Evolutionary conservation across 768 basidiomycete genomes (phyloP), one percentile per base, ranked within the genome.

Genomic region (Leucosporidium scottii): DNA sequence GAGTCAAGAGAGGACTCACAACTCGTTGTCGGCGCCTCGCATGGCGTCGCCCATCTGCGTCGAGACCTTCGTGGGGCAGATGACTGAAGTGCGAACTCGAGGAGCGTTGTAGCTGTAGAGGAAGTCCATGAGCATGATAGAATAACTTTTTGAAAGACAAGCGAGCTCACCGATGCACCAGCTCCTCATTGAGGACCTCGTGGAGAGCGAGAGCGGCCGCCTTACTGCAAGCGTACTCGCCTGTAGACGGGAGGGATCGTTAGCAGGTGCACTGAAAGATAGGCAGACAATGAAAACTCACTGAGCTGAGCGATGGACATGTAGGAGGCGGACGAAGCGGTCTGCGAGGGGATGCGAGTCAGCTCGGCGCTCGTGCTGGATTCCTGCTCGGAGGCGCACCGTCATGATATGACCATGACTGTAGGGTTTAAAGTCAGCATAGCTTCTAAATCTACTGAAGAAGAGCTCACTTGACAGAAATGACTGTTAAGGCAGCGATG

Each of bases 391-490:
- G 34, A 4, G 15, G 25, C 63, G 31, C 10, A 69, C 63, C 0
- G 65, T 70, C 65, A 70, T 67, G 55, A 70, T 54, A 39, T 70
- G 69, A 9, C 69, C 69, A n/a, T 70, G 69, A 55, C 65, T 70
- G 21, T 25, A 30, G 27, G 15, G 3, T 23, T 17, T 7, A 18
- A 17, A 4, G 62, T 64, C 55, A 64, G 62, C 30, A 48, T 21
- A 64, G 54, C 31, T 10, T 8, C 18, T 9, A 0, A 1, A n/a
- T 8, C 12, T 1, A 9, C 8, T 10, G 1, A 3, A 39, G 36
- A 28, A 3, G 23, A 15, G 30, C 68, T 47, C 47, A 69, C 68
- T 69, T 69, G 55, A 59, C 53, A n/a, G 61, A 62, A 34, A 69
- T 60, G 64, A 69, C 68, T 69, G 61, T n/a, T 27, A 2, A 6